Evolutionary conservation across 2,329 filamentous ascomycete species (phyloP).

Genomic region (Venturiaceae sp.): DNA sequence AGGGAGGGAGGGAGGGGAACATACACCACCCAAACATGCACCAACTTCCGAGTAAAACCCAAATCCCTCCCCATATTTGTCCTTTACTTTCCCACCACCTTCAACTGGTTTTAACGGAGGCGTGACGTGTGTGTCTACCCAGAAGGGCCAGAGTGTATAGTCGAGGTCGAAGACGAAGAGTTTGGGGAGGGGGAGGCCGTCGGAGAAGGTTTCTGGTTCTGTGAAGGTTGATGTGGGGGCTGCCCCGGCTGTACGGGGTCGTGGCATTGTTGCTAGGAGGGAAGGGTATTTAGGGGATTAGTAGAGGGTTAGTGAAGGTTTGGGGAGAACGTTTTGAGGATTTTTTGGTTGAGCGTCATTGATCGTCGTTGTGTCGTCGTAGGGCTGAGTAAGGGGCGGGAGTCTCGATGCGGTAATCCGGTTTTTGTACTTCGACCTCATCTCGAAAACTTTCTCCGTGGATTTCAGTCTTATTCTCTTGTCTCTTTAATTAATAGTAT

Average conservation of each 20-base stretch:
- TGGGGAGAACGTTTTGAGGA: no score
- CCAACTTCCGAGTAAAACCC: slow-evolving; percentile 38
- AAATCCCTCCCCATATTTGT: slow-evolving; percentile 36
- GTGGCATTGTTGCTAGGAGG: not conserved
- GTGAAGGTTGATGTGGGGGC: not conserved
- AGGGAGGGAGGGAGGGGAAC: slow-evolving; percentile 5
- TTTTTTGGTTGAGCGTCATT: no score
- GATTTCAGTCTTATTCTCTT: no score
- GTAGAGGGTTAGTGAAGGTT: no score
- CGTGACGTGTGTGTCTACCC: slow-evolving; percentile 87
- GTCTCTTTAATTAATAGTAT: no score
- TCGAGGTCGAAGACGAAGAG: slow-evolving; percentile 92
- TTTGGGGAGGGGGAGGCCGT: slow-evolving; percentile 64
- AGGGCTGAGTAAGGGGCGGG: no score
- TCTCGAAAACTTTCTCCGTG: no score
- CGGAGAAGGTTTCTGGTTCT: slow-evolving; percentile 42
- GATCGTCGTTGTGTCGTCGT: no score
- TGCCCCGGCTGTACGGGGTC: not conserved
- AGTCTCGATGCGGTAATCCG: no score
- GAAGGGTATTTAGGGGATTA: not conserved
- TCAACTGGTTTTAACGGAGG: slow-evolving; percentile 52
- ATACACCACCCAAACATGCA: slow-evolving; percentile 27
- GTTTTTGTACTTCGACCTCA: no score
- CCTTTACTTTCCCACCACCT: slow-evolving; percentile 38
- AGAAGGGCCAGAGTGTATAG: slow-evolving; percentile 98